Percentiles rank a stretch among this genome's conserved stretches.
Conservation (phyloP, 1,284 basidiomycete species). For the Cutaneotrichosporon spelunceum region DNA sequence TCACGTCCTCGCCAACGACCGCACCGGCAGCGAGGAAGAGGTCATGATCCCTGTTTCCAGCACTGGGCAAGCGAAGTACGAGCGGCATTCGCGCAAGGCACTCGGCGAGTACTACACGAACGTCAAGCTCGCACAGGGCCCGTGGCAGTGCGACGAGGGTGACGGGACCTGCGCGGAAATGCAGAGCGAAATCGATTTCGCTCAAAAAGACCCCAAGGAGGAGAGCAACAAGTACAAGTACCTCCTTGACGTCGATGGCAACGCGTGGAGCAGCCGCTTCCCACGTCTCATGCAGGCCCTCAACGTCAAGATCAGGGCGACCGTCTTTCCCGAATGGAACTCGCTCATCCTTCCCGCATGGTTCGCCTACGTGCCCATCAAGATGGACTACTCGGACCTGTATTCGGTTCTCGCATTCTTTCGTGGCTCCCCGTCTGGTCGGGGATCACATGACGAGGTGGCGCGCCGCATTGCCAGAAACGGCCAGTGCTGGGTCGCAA, state of each 20-base stretch:
- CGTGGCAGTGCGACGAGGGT: slow-evolving; percentile 50
- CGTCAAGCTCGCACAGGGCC: slow-evolving; percentile 42
- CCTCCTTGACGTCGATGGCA: slow-evolving; percentile 52
- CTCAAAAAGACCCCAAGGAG: slow-evolving; percentile 42
- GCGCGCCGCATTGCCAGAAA: slow-evolving; percentile 52
- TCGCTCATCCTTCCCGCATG: slow-evolving; percentile 49
- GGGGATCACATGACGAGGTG: slow-evolving; percentile 51
- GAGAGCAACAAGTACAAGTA: slow-evolving; percentile 51
- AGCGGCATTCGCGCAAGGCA: slow-evolving; percentile 31
- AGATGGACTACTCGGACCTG: slow-evolving; percentile 53
- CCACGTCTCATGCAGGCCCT: slow-evolving; percentile 49
- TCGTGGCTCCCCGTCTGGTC: slow-evolving; percentile 47
- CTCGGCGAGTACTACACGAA: slow-evolving; percentile 51
- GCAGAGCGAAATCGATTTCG: slow-evolving; percentile 47
- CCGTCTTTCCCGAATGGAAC: slow-evolving; percentile 54
- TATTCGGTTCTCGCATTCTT: slow-evolving; percentile 53
- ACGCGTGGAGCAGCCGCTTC: slow-evolving; percentile 52
- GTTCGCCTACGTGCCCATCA: slow-evolving; percentile 53
- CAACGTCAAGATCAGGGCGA: slow-evolving; percentile 52
- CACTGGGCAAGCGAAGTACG: slow-evolving; percentile 41
- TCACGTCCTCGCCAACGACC: slow-evolving; percentile 48
- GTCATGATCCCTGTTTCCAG: slow-evolving; percentile 41
- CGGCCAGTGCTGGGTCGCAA: slow-evolving; percentile 54
- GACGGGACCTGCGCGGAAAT: slow-evolving; percentile 52
- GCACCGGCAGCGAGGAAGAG: slow-evolving; percentile 28